phyloP scores from a whole-genome alignment of 306 rosid species.

The Vachellia pachyceras region DNA sequence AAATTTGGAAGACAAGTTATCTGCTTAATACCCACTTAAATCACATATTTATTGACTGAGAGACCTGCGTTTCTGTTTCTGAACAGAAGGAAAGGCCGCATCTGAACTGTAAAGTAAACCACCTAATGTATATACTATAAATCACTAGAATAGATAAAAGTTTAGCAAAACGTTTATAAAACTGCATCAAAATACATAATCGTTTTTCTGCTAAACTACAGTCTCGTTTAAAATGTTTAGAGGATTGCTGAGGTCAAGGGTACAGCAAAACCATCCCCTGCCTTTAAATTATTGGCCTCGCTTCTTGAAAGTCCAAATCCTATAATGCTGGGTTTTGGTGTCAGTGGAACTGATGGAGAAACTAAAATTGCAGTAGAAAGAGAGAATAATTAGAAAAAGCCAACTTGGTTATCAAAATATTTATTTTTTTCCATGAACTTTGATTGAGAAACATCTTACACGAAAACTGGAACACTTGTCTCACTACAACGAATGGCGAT shows the following conservation, averaged over 20 bases:
- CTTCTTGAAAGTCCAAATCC: conserved; percentile 55
- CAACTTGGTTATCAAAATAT: neutral
- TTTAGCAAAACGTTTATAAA: neutral
- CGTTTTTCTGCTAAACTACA: neutral
- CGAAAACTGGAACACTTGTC: neutral
- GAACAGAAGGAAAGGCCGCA: neutral
- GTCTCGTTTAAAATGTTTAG: conserved; percentile 16
- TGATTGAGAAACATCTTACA: neutral
- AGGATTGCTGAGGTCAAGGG: conserved; percentile 20
- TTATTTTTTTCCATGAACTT: neutral
- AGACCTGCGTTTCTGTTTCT: neutral
- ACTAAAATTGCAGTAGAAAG: conserved; percentile 50
- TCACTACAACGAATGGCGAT: neutral
- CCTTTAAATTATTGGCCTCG: conserved; percentile 38
- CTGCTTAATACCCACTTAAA: neutral
- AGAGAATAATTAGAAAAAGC: neutral
- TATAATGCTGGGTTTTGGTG: conserved; percentile 54
- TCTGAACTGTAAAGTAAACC: neutral
- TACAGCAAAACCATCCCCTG: neutral
- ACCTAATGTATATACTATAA: neutral
- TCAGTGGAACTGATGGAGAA: conserved; percentile 57
- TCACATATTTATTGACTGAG: neutral
- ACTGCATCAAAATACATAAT: neutral
- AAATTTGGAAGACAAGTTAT: neutral
- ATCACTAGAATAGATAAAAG: too few relatives aligned